Conservation (phyloP, 306 rosid species). For the Cucurbita moschata region DNA sequence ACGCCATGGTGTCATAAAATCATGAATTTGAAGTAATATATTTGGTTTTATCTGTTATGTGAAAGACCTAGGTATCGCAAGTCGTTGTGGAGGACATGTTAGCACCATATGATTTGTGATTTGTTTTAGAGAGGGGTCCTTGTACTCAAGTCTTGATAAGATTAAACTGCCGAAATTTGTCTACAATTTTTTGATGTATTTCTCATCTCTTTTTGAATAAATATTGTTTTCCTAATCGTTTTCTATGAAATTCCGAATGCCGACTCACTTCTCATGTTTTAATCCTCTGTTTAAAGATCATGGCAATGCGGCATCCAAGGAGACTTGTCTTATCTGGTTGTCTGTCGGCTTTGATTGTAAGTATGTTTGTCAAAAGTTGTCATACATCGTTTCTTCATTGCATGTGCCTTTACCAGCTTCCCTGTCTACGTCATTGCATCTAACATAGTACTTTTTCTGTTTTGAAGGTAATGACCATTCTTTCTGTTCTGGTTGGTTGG, state of each 20-base stretch:
- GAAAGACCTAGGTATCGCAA: not conserved
- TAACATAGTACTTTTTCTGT: constrained; percentile 12
- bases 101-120: not conserved
- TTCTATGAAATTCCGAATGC: not conserved
- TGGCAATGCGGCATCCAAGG: constrained; percentile 94
- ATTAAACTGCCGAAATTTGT: not conserved
- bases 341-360: constrained; percentile 70
- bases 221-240: not conserved
- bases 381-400: not conserved
- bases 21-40: not conserved
- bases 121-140: not conserved
- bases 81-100: not conserved
- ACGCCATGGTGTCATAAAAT: not conserved
- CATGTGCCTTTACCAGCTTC: not conserved
- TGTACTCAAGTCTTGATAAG: not conserved
- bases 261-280: constrained; percentile 6
- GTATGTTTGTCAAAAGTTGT: constrained; percentile 9
- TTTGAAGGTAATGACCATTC: constrained; percentile 83
- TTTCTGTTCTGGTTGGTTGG: constrained; percentile 88
- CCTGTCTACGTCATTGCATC: not conserved
- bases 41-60: not conserved
- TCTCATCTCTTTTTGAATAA: not conserved
- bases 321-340: constrained; percentile 79
- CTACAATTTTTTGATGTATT: not conserved
- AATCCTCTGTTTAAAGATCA: constrained; percentile 40